phyloP scores from a whole-genome alignment of 2,329 filamentous ascomycete species.

The Colletotrichum kahawae region DNA sequence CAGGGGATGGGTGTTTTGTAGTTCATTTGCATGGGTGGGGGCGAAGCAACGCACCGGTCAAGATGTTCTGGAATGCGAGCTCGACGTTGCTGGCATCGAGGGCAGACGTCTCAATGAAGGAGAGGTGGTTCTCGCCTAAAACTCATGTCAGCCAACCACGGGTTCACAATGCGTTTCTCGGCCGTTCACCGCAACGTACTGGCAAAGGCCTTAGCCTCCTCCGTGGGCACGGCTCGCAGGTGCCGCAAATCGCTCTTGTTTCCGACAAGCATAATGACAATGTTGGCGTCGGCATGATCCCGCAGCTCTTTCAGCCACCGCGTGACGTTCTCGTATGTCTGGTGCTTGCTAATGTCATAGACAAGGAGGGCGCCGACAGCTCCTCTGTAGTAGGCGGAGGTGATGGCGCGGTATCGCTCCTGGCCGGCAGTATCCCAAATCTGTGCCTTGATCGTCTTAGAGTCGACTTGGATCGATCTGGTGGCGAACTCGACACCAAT shows the following conservation, averaged over 20 bases:
- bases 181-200: slow-evolving; percentile 60
- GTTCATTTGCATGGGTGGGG: not conserved
- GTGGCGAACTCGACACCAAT: slow-evolving; percentile 99
- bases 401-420: slow-evolving; percentile 98
- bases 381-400: slow-evolving; percentile 97
- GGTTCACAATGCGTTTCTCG: not conserved
- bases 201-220: slow-evolving; percentile 97
- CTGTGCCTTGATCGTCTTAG: slow-evolving; percentile 99
- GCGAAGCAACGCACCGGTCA: slow-evolving; percentile 76
- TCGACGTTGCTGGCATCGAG: slow-evolving; percentile 99
- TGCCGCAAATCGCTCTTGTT: slow-evolving; percentile 99
- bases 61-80: slow-evolving; percentile 98
- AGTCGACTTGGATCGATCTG: slow-evolving; percentile 97
- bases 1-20: not conserved
- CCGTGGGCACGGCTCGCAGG: slow-evolving; percentile 93
- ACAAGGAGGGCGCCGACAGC: slow-evolving; percentile 96
- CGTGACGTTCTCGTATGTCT: slow-evolving; percentile 98
- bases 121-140: slow-evolving; percentile 93
- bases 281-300: slow-evolving; percentile 97
- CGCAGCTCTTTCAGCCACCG: slow-evolving; percentile 98
- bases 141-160: not conserved
- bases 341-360: slow-evolving; percentile 99
- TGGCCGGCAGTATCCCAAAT: slow-evolving; percentile 99
- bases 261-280: slow-evolving; percentile 98
- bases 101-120: slow-evolving; percentile 98